Evolutionary conservation across 208 protist genomes (phyloP).

Genomic region (Acanthamoeba triangularis): DNA sequence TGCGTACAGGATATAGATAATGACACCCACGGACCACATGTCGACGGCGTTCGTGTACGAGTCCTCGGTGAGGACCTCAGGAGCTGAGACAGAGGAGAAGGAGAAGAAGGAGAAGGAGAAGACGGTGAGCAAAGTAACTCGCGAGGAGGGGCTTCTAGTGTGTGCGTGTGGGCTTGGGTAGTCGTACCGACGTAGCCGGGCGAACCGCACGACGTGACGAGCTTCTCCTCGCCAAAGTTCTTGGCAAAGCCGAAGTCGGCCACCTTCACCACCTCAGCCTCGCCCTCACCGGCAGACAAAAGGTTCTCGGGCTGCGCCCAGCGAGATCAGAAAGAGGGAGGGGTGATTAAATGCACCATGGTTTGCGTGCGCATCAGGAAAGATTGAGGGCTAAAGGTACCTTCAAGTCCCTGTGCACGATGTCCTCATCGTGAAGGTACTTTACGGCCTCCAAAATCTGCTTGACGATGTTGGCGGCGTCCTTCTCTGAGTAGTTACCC

Average conservation of each 20-base stretch:
- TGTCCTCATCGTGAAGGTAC: slow-evolving; percentile 89
- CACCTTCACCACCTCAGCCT: slow-evolving; percentile 80
- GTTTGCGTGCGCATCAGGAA: not conserved
- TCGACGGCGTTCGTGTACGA: slow-evolving; percentile 89
- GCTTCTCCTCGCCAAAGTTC: slow-evolving; percentile 79
- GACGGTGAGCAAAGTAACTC: not conserved
- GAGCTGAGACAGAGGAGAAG: slow-evolving; percentile 71
- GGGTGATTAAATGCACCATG: not conserved
- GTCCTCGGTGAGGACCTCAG: slow-evolving; percentile 85
- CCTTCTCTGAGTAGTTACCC: slow-evolving; percentile 90
- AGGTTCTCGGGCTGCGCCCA: slow-evolving; percentile 84
- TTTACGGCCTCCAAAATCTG: slow-evolving; percentile 88
- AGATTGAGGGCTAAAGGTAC: slow-evolving; percentile 17
- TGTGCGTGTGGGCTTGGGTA: too few species aligned
- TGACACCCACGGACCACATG: slow-evolving; percentile 90
- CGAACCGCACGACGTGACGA: slow-evolving; percentile 88
- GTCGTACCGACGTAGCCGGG: slow-evolving; percentile 88
- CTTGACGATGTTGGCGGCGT: slow-evolving; percentile 84
- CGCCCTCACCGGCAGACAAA: slow-evolving; percentile 70
- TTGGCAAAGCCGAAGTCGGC: slow-evolving; percentile 86
- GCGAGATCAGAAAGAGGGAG: not conserved
- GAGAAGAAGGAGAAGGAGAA: not conserved
- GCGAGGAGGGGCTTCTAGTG: too few species aligned
- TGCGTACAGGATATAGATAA: slow-evolving; percentile 87
- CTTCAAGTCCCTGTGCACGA: slow-evolving; percentile 91